phyloP scores from a whole-genome alignment of 805 yeast species.

The Metschnikowia borealis region DNA sequence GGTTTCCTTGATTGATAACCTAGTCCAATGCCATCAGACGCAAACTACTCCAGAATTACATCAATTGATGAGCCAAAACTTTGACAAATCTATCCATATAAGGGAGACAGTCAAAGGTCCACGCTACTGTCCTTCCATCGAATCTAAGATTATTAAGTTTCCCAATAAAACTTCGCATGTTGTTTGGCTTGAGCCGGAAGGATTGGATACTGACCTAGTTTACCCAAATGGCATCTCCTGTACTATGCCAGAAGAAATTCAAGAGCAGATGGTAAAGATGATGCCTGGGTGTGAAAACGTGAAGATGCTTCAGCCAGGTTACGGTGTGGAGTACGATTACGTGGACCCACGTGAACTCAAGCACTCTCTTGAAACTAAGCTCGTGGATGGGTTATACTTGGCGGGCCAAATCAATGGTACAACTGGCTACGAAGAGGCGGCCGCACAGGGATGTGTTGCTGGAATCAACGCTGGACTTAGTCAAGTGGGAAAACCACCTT shows the following conservation, averaged over 20 bases:
- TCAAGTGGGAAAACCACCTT: constrained; percentile 33
- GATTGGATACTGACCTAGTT: constrained; percentile 76
- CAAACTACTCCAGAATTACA: constrained; percentile 74
- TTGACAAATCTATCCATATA: constrained; percentile 84
- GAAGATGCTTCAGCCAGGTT: constrained; percentile 89
- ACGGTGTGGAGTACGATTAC: constrained; percentile 98
- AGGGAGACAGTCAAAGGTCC: constrained; percentile 95
- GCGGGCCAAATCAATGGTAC: constrained; percentile 99
- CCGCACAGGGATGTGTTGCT: constrained; percentile 93
- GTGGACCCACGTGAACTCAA: constrained; percentile 87
- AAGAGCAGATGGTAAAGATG: constrained; percentile 63
- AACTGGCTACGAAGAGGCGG: constrained; percentile 98
- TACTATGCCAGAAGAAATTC: constrained; percentile 95
- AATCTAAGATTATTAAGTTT: constrained; percentile 79
- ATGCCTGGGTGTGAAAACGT: constrained; percentile 89
- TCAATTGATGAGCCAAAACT: constrained; percentile 59
- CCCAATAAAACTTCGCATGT: constrained; percentile 71
- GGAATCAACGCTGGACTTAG: constrained; percentile 90
- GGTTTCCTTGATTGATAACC: constrained; percentile 55
- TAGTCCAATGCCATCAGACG: constrained; percentile 73
- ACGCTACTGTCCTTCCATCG: constrained; percentile 95
- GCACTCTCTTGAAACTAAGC: constrained; percentile 75
- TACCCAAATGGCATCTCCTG: constrained; percentile 96
- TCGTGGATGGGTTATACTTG: constrained; percentile 69
- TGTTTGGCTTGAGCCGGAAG: constrained; percentile 97